Conservation (phyloP, 2,329 filamentous ascomycete genomes). For the Cordyceps cateniannulata region DNA sequence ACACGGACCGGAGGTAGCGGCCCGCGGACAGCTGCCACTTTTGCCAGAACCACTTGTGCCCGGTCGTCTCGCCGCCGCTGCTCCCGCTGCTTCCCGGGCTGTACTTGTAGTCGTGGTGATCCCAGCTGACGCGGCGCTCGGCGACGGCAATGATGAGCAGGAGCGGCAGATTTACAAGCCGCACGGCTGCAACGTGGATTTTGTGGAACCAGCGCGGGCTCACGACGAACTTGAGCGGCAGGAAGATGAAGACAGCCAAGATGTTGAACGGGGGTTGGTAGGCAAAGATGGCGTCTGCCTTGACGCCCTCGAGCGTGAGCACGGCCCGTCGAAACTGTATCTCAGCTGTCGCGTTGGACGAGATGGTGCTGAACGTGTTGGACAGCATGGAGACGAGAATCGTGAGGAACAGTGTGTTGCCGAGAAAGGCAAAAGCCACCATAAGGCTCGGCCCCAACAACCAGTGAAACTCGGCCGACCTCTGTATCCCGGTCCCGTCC, state of each 20-base stretch:
- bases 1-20: conserved; percentile 65
- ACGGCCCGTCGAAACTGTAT: conserved; percentile 78
- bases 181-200: conserved; percentile 72
- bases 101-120: conserved; percentile 5
- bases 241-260: conserved; percentile 63
- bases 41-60: conserved; percentile 53
- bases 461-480: conserved; percentile 65
- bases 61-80: conserved; percentile 3
- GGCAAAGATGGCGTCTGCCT: conserved; percentile 75
- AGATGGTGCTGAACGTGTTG: conserved; percentile 76
- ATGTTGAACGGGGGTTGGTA: conserved; percentile 83
- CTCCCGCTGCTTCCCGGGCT: conserved; percentile 17
- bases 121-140: conserved; percentile 65
- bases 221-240: conserved; percentile 72
- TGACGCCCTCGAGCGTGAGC: conserved; percentile 77
- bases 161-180: conserved; percentile 67
- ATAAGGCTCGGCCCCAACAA: conserved; percentile 74
- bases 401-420: conserved; percentile 83
- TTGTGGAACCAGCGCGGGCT: conserved; percentile 86
- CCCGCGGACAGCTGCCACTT: conserved; percentile 64
- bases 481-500: conserved; percentile 60
- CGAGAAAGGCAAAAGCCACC: conserved; percentile 78
- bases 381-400: conserved; percentile 82
- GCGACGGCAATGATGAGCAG: conserved; percentile 64
- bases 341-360: conserved; percentile 70